Evolutionary conservation across 2,329 filamentous ascomycete species (phyloP).

Genomic region (Monosporascus sp.): DNA sequence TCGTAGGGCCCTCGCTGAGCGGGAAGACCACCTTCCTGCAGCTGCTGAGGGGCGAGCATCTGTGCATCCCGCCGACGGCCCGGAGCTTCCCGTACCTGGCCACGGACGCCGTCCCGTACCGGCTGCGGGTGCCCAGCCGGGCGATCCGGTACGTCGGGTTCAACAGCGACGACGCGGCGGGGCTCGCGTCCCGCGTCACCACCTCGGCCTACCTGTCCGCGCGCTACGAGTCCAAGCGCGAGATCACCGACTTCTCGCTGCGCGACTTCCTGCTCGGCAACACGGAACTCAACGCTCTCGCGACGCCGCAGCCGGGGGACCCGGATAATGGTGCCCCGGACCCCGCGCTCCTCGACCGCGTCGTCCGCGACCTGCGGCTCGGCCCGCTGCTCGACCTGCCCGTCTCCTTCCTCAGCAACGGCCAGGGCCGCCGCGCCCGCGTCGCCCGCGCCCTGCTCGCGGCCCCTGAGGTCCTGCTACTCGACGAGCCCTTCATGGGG

Average conservation of each 20-base stretch:
- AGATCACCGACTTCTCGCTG: conserved; percentile 83
- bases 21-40: conserved; percentile 82
- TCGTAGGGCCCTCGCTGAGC: conserved; percentile 72
- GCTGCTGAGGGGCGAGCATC: conserved; percentile 66
- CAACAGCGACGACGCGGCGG: conserved; percentile 53
- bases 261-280: conserved; percentile 76
- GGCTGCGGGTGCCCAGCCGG: conserved; percentile 52
- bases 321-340: conserved; percentile 46
- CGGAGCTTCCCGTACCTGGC: conserved; percentile 76
- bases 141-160: conserved; percentile 92
- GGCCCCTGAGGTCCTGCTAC: conserved; percentile 71
- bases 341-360: conserved; percentile 47
- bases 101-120: conserved; percentile 49
- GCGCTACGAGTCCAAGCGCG: conserved; percentile 81
- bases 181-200: conserved; percentile 48
- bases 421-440: conserved; percentile 78
- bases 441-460: conserved; percentile 82
- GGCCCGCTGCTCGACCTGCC: conserved; percentile 68
- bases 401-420: conserved; percentile 87
- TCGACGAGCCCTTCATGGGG: conserved; percentile 96
- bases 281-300: conserved; percentile 72
- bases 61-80: conserved; percentile 70
- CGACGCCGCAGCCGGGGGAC: conserved; percentile 39
- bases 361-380: conserved; percentile 67
- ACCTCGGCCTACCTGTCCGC: conserved; percentile 82